Evolutionary conservation across 306 rosid genomes (phyloP), one percentile per base, ranked within the genome.

Genomic region (Cyclanthera cordifolia): DNA sequence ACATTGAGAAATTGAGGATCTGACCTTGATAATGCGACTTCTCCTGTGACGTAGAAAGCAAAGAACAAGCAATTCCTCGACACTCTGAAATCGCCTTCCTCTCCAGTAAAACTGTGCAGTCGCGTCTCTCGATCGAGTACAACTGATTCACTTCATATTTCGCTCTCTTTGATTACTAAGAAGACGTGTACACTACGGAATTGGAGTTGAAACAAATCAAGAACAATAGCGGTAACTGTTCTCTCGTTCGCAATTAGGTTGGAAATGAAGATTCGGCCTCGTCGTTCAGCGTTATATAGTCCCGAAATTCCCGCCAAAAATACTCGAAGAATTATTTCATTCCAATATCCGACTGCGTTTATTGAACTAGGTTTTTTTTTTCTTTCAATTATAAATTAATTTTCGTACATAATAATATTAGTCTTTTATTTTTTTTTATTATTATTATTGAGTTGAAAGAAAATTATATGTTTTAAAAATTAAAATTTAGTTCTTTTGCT

Each of bases 1-100:
- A n/a, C 57, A 49, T 24, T 37, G 4, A n/a, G 28, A 23, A 4
- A 8, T 5, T 61, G 53, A 37, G 37, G 54, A 74, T 21, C 43
- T 8, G 23, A 93, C 99, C 97, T 94, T 96, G 0, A 89, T 83
- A 73, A 88, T 97, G 27, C 99, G 88, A 54, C 97, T 77, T 94
- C 88, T 46, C 99, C 99, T 48, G 99, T 94, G 27, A 94, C 79
- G 66, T 94, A 94, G 78, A 88, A 90, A 43, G 97, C 99, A 70
- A 94, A 90, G n/a, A 94, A 87, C 70, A 90, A 78, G 77, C 79
- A 91, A 70, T 90, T 81, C 47, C 75, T 77, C 5, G 99, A 90
- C 52, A 90, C 52, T 91, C 82, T 5, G 96, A 92, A 0, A 85
- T 93, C 46, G 81, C 91, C 37, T 83, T 89, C 37, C 7, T 66